These are phyloP conservation scores for Lotus japonicus DNA, from an alignment of 306 rosid species.

Conservation along the genomic window DNA sequence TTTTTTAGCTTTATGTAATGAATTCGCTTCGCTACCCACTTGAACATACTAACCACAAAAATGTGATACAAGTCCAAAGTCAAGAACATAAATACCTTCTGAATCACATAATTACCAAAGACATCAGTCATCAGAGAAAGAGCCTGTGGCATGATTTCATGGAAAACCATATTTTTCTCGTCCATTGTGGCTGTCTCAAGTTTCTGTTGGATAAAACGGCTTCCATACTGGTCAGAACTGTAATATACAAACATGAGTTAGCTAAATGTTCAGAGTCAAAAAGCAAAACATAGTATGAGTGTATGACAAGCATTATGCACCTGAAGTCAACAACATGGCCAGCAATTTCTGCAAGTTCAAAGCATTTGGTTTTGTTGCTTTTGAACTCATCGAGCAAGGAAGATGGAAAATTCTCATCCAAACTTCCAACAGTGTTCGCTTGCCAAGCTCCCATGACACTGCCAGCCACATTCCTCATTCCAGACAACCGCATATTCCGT, in stretches of 20 bases:
- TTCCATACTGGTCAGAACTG: conserved; percentile 95
- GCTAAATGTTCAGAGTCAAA: not conserved
- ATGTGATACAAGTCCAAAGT: not conserved
- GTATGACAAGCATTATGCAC: conserved; percentile 27
- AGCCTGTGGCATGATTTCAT: conserved; percentile 93
- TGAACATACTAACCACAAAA: conserved; percentile 1
- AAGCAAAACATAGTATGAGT: conserved; percentile 9
- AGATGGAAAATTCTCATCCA: conserved; percentile 66
- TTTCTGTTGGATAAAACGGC: conserved; percentile 94
- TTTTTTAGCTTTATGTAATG: not conserved
- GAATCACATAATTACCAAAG: conserved; percentile 93
- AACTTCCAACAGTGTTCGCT: conserved; percentile 49
- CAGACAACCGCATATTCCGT: conserved; percentile 50
- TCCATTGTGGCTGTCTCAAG: conserved; percentile 84
- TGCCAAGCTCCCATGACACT: conserved; percentile 78
- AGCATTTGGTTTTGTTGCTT: conserved; percentile 77
- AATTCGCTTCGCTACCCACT: not conserved
- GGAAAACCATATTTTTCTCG: conserved; percentile 85
- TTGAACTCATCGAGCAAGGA: conserved; percentile 84
- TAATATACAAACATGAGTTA: not conserved
- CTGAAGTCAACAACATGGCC: conserved; percentile 74
- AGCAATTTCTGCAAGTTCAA: conserved; percentile 81
- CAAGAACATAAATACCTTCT: conserved; percentile 53
- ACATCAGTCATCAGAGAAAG: conserved; percentile 92
- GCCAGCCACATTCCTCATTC: conserved; percentile 55